Percentiles rank a stretch among this genome's conserved stretches.
Conservation (phyloP, 257 asterid species). For the Anisodus tanguticus region DNA sequence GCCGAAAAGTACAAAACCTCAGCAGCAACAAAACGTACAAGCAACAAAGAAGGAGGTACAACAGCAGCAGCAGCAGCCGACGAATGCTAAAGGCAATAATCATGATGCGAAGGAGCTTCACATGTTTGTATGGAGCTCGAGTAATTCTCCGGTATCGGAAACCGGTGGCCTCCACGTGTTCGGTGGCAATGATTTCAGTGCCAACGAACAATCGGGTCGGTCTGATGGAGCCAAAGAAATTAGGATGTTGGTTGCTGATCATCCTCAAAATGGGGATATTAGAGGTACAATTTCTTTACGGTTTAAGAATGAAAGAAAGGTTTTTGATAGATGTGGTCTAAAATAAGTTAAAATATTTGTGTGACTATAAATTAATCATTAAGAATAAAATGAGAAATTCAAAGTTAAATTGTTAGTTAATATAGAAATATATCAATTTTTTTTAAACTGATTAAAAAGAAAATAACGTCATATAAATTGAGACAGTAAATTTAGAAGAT, state of each 20-base stretch:
- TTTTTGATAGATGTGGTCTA: no score
- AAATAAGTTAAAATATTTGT: no score
- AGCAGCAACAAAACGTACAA: slow-evolving; percentile 33
- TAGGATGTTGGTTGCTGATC: slow-evolving; percentile 78
- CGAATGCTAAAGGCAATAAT: slow-evolving; percentile 43
- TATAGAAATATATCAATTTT: no score
- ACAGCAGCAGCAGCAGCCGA: slow-evolving; percentile 43
- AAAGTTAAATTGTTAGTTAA: no score
- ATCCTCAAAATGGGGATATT: slow-evolving; percentile 76
- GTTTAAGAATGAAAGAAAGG: no score
- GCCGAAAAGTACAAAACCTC: slow-evolving; percentile 50
- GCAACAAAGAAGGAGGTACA: slow-evolving; percentile 25
- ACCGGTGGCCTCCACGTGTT: slow-evolving; percentile 55
- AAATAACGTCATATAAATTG: no score
- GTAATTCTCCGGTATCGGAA: slow-evolving; percentile 95
- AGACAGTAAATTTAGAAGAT: not conserved
- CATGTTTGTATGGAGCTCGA: slow-evolving; percentile 99
- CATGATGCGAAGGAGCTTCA: slow-evolving; percentile 93
- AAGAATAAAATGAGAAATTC: no score
- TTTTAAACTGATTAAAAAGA: no score
- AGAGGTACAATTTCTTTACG: slow-evolving; percentile 53
- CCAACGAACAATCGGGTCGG: slow-evolving; percentile 73
- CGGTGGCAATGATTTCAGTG: slow-evolving; percentile 54
- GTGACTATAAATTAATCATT: no score
- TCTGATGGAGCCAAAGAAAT: slow-evolving; percentile 97